Base-by-base conservation (phyloP, 176 grass and related monocot genomes). In the Areca catechu region DNA sequence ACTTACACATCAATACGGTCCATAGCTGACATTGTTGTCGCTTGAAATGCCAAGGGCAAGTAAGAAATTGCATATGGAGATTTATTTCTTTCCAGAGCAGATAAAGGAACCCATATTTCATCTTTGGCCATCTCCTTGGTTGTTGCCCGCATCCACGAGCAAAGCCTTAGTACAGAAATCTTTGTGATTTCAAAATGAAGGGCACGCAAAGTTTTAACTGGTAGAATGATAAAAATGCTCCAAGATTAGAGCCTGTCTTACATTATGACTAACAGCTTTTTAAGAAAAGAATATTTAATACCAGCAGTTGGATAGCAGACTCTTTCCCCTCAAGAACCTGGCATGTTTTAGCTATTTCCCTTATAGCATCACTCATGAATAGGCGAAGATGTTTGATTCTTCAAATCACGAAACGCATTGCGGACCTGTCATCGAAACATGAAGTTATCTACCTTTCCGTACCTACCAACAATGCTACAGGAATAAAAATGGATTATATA, bases 161-260 rank as follows among this genome's bases (percentile, higher is more conserved):
- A 98, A 51, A 98, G 81, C 53, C 93, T 81, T 56, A 92, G 65
- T 57, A 98, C 80, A 67, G 89, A 98, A 66, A 92, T 77, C 63
- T 98, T 98, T 43, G 88, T 92, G 57, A 89, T 85, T 76, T 98
- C 88, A 83, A 85, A 80, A 69, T 98, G 81, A 67, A 98, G 78
- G 14, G 70, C 56, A 16, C 58, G 80, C 78, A 92, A 71, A 69
- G 86, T 82, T 92, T 89, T 80, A 30, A 83, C 93, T 98, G 88
- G 50, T 49, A 80, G 49, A 74, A 72, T 75, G 50, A 61, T 43
- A 10, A 43, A 43, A 43, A 43, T 43, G 34, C 34, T 43, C 34
- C 14, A 43, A 43, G 34, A 43, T 43, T 43, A 12, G 12, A 43
- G 34, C 34, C 10, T 12, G 9, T 43, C 10, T 43, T 12, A 14